Evolutionary conservation across 2,329 filamentous ascomycete genomes (phyloP).

Genomic region (Calonectria leucothoes): DNA sequence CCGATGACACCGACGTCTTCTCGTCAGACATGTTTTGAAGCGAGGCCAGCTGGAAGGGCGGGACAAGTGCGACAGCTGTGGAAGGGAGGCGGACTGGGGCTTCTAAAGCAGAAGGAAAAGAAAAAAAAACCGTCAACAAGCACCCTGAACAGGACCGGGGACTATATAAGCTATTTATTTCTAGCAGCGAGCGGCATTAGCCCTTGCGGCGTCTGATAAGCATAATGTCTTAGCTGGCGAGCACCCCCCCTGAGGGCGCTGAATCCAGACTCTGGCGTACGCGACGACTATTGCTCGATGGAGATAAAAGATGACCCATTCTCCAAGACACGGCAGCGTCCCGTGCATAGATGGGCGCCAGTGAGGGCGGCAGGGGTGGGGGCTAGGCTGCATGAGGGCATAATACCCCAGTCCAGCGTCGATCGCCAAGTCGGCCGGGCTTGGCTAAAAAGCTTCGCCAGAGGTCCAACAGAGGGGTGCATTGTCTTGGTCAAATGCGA

Average conservation of each 20-base stretch:
- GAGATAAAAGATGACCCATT: conserved; percentile 6
- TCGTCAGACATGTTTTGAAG: conserved; percentile 1
- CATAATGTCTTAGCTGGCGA: conserved; percentile 1
- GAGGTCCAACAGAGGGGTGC: not conserved
- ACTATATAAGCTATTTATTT: not conserved
- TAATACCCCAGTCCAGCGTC: conserved; percentile 16
- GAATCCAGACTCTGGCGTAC: not conserved
- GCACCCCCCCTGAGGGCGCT: not conserved
- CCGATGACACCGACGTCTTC: not conserved
- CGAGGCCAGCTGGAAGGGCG: not conserved
- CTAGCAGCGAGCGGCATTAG: not conserved
- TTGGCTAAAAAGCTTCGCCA: conserved; percentile 8
- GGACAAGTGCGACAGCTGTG: not conserved
- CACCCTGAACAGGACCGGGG: not conserved
- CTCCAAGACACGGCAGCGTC: not conserved
- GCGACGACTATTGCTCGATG: not conserved
- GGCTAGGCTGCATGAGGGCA: conserved; percentile 15
- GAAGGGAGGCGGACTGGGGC: not conserved
- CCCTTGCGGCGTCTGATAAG: conserved; percentile 14
- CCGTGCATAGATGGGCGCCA: conserved; percentile 2
- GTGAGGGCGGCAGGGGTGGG: not conserved
- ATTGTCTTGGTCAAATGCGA: not conserved
- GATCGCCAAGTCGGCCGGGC: conserved; percentile 8
- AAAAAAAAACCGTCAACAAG: not conserved
- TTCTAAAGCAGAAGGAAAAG: not conserved